phyloP scores from a whole-genome alignment of 1,139 yeast genomes.

The Sugiyamaella neomexicana region DNA sequence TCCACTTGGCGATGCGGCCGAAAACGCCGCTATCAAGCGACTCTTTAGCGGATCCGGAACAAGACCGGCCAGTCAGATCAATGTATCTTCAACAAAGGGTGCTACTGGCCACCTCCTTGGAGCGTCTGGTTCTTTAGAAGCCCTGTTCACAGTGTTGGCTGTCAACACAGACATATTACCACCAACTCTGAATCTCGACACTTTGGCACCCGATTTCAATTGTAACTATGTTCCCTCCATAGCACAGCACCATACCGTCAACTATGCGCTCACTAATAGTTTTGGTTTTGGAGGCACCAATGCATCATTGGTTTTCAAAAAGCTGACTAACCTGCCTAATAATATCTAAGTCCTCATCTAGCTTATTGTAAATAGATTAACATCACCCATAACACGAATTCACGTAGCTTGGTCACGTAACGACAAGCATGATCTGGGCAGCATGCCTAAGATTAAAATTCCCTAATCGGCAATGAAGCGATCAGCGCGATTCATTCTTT shows the following conservation, averaged over 20 bases:
- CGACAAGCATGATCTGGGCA: neutral
- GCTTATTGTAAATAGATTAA: no score
- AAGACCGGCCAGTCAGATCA: constrained; percentile 41
- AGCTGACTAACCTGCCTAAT: no score
- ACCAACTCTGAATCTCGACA: constrained; percentile 72
- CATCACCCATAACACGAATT: neutral
- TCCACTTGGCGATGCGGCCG: constrained; percentile 83
- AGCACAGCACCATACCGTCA: constrained; percentile 46
- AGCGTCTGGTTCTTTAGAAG: constrained; percentile 94
- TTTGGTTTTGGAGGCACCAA: constrained; percentile 99
- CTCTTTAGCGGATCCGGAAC: constrained; percentile 37
- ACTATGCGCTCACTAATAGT: constrained; percentile 77
- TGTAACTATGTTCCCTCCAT: constrained; percentile 63
- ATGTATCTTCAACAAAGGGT: constrained; percentile 84
- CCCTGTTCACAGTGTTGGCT: constrained; percentile 74
- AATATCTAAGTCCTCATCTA: neutral
- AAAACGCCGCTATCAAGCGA: constrained; percentile 65
- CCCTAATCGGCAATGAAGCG: neutral
- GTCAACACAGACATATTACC: constrained; percentile 61
- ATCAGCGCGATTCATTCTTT: neutral
- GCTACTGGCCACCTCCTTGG: constrained; percentile 93
- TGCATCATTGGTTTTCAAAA: constrained; percentile 59
- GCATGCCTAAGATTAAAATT: neutral
- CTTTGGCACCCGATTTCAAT: constrained; percentile 46
- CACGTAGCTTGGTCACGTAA: neutral